phyloP scores from a whole-genome alignment of 2,329 filamentous ascomycete species.

The Cladosporium sp. region DNA sequence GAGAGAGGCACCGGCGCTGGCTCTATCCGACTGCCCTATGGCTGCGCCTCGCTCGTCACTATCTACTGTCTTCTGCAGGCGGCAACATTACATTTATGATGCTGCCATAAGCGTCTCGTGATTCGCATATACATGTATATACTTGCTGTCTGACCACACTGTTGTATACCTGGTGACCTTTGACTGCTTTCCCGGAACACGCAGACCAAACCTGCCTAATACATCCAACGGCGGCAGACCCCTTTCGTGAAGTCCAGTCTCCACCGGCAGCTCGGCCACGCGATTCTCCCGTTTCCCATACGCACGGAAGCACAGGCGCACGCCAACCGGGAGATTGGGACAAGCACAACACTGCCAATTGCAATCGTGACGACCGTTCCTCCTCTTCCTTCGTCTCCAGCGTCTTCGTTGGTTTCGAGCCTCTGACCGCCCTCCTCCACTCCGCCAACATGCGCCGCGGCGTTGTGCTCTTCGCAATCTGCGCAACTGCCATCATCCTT shows the following conservation, averaged over 20 bases:
- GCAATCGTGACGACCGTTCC: neutral
- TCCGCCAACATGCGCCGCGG: constrained; percentile 53
- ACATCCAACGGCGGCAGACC: neutral
- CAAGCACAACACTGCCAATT: constrained; percentile 4
- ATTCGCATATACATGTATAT: too few relatives aligned
- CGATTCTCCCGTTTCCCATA: neutral
- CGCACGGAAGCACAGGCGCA: neutral
- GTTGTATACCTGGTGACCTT: too few relatives aligned
- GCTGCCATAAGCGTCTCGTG: neutral
- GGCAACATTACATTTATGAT: neutral
- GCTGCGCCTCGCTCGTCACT: constrained; percentile 10
- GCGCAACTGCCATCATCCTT: constrained; percentile 60
- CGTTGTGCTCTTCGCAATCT: constrained; percentile 59
- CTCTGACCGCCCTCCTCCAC: neutral
- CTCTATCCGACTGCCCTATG: neutral
- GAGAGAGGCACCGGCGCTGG: neutral
- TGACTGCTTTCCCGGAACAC: too few relatives aligned
- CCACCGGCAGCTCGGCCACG: constrained; percentile 10
- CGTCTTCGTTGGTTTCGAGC: neutral
- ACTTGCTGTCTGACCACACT: too few relatives aligned
- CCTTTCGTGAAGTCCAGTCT: neutral
- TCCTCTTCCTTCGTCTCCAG: constrained; percentile 3
- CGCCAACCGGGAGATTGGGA: constrained; percentile 9
- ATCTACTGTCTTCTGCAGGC: neutral
- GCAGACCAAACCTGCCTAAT: neutral